Evolutionary conservation across 176 grass and related monocot genomes (phyloP), one percentile per base, ranked within the genome.

Genomic region (Oryza rufipogon): DNA sequence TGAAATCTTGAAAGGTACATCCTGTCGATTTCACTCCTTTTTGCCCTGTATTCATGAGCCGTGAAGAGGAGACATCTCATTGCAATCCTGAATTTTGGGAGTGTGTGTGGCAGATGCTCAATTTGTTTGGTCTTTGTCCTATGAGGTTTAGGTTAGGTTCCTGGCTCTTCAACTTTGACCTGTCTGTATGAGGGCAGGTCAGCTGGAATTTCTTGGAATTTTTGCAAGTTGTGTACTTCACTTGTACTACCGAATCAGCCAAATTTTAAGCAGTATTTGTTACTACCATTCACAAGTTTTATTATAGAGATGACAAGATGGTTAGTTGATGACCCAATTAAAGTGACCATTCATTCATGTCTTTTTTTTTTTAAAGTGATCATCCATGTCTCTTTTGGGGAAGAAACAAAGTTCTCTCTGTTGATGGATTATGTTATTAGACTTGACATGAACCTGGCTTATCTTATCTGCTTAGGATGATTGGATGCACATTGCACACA

Each of bases 21-120:
- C 69, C 61, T 61, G 64, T 23, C 42, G 30, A 66, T 47, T 63
- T 87, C 65, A 1, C 14, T 66, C 30, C 9, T 20, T 48, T 64
- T 36, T 56, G 73, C 48, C 73, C 19, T 49, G 72, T 73, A 49
- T 76, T 46, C 72, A 64, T 76, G 86, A 82, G 38, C 10, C 64
- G 17, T 76, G 47, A 81, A 7, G n/a, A 56, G 32, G 16, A 74
- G 84, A 41, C 76, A 79, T 42, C 28, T 81, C 63, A 48, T 15
- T 15, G 10, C 61, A 41, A 3, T 28, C 41, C 16, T 73, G 38
- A 63, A 12, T 25, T 64, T 11, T 44, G 9, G 5, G 39, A 1
- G 16, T 12, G n/a, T 12, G n/a, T 12, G 52, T 63, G 69, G 20
- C 9, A n/a, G 7, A 2, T 41, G 5, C 16, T 17, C 19, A 14